Evolutionary conservation across 1,139 yeast genomes (phyloP).

Genomic region (Geotrichum citri-aurantii): DNA sequence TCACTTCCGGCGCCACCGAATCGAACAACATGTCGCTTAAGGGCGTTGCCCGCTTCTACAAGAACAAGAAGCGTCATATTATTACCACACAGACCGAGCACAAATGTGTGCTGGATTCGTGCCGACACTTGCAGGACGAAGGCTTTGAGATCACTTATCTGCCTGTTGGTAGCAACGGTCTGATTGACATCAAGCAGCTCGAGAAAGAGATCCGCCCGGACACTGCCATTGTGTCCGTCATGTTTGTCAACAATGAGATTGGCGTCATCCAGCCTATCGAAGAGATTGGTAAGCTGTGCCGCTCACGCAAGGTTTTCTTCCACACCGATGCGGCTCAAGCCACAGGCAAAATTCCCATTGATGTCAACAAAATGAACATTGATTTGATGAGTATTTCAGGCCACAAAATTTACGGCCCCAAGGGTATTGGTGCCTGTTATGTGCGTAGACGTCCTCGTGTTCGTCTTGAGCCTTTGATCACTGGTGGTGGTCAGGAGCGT

Average conservation of each 20-base stretch:
- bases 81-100: slow-evolving; percentile 97
- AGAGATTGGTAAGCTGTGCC: slow-evolving; percentile 86
- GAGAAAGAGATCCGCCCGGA: slow-evolving; percentile 84
- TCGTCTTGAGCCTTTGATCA: slow-evolving; percentile 86
- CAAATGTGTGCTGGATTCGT: slow-evolving; percentile 94
- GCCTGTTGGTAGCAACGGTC: slow-evolving; percentile 77
- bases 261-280: slow-evolving; percentile 96
- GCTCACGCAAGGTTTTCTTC: slow-evolving; percentile 83
- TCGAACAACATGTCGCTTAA: slow-evolving; percentile 90
- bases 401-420: slow-evolving; percentile 97
- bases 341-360: slow-evolving; percentile 86
- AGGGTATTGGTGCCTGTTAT: slow-evolving; percentile 93
- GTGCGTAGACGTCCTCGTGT: slow-evolving; percentile 98
- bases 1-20: slow-evolving; percentile 98
- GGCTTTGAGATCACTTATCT: slow-evolving; percentile 94
- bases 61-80: slow-evolving; percentile 83
- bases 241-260: slow-evolving; percentile 97
- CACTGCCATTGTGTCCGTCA: slow-evolving; percentile 84
- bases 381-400: slow-evolving; percentile 91
- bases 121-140: slow-evolving; percentile 90
- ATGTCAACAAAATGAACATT: slow-evolving; percentile 88
- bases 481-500: slow-evolving; percentile 99
- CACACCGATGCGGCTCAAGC: slow-evolving; percentile 99
- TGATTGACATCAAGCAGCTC: slow-evolving; percentile 69
- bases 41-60: slow-evolving; percentile 92